phyloP scores from a whole-genome alignment of 2,329 filamentous ascomycete genomes.

The Coleophoma cylindrospora region DNA sequence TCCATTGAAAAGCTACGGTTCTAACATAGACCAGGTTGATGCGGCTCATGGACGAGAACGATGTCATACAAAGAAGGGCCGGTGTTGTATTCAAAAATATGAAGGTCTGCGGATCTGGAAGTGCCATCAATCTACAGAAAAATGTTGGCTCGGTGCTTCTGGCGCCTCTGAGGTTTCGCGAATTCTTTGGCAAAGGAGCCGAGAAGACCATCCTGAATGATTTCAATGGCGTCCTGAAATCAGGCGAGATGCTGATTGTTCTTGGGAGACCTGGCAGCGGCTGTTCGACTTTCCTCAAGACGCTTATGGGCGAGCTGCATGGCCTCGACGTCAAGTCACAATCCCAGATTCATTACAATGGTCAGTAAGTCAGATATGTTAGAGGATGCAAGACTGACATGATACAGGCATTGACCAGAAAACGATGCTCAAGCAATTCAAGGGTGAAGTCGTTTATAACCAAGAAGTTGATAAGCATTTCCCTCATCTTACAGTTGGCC shows the following conservation, averaged over 20 bases:
- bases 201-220: slow-evolving; percentile 56
- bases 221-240: slow-evolving; percentile 59
- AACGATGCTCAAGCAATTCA: slow-evolving; percentile 54
- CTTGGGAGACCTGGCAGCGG: slow-evolving; percentile 62
- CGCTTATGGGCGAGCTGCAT: slow-evolving; percentile 52
- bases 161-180: slow-evolving; percentile 50
- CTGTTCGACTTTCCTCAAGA: slow-evolving; percentile 60
- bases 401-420: slow-evolving; percentile 41
- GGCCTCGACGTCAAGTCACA: slow-evolving; percentile 47
- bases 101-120: slow-evolving; percentile 61
- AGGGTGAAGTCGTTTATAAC: slow-evolving; percentile 67
- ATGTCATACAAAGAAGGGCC: slow-evolving; percentile 45
- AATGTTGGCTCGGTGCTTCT: slow-evolving; percentile 57
- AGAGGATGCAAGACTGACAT: slow-evolving; percentile 40
- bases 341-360: slow-evolving; percentile 58
- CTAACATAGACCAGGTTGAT: slow-evolving; percentile 21
- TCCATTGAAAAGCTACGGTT: neutral
- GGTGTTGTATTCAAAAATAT: slow-evolving; percentile 62
- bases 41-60: slow-evolving; percentile 47
- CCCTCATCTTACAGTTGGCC: slow-evolving; percentile 67
- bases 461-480: slow-evolving; percentile 74
- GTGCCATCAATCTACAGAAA: slow-evolving; percentile 62
- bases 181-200: slow-evolving; percentile 46
- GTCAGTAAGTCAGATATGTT: slow-evolving; percentile 51
- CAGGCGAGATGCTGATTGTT: slow-evolving; percentile 64